Percentiles rank a stretch among this genome's conserved stretches.
Conservation (phyloP, 2,329 filamentous ascomycete genomes). For the Nothopassalora personata region DNA sequence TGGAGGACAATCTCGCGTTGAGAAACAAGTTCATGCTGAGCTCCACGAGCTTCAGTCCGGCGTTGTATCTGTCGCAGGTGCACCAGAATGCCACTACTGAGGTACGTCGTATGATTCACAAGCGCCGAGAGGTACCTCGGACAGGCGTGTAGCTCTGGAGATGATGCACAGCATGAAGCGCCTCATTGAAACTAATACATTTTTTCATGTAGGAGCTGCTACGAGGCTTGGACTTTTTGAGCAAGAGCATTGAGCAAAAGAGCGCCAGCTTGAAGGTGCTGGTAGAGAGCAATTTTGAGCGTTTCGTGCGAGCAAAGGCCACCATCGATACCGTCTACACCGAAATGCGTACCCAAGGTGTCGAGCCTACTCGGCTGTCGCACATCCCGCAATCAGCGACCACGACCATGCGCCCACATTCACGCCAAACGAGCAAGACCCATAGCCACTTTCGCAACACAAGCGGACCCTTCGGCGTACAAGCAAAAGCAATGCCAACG, state of each 20-base stretch:
- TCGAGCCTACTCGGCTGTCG: constrained; percentile 31
- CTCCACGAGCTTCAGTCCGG: constrained; percentile 90
- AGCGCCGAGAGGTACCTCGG: too few species aligned
- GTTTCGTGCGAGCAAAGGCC: constrained; percentile 93
- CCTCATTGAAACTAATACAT: too few species aligned
- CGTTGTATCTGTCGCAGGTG: constrained; percentile 85
- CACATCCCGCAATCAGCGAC: constrained; percentile 11
- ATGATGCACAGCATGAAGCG: too few species aligned
- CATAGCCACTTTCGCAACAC: constrained; percentile 36
- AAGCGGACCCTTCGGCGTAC: constrained; percentile 33
- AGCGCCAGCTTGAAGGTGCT: constrained; percentile 93
- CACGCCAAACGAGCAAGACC: constrained; percentile 63
- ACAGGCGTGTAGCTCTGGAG: too few species aligned
- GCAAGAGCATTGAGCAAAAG: constrained; percentile 92
- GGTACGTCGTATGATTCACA: not conserved
- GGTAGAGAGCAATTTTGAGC: constrained; percentile 96
- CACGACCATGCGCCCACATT: constrained; percentile 46
- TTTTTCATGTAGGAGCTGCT: constrained; percentile 52
- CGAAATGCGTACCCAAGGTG: constrained; percentile 79
- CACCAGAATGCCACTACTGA: constrained; percentile 82
- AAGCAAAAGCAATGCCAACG: constrained; percentile 32
- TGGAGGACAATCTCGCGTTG: constrained; percentile 68
- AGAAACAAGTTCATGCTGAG: constrained; percentile 92
- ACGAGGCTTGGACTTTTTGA: constrained; percentile 76
- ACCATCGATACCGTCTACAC: constrained; percentile 98